phyloP scores from a whole-genome alignment of 805 yeast genomes.

The Sporopachydermia lactativora region DNA sequence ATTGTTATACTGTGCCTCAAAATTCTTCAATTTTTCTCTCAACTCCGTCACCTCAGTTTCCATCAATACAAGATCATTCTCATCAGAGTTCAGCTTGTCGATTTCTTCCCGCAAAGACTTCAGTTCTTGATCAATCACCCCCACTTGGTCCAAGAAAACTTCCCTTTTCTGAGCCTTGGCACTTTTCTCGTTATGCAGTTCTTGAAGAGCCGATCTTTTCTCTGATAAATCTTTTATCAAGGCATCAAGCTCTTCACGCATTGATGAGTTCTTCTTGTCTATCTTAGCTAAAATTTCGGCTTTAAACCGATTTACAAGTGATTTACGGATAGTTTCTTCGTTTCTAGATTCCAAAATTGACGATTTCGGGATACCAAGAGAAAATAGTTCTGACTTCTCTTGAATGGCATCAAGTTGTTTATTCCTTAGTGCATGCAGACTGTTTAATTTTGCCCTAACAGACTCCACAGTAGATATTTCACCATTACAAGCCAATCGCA shows the following conservation, averaged over 20 bases:
- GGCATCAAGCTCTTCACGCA: background rate
- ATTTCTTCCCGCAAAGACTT: conserved; percentile 25
- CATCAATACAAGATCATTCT: conserved; percentile 29
- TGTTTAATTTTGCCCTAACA: conserved; percentile 26
- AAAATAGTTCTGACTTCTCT: too few species aligned
- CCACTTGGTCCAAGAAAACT: background rate
- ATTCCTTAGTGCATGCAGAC: too few species aligned
- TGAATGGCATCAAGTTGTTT: too few species aligned
- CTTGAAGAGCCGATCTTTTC: background rate
- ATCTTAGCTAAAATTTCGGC: too few species aligned
- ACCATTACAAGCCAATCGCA: conserved; percentile 22
- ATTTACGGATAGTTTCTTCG: too few species aligned
- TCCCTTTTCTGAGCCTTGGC: background rate
- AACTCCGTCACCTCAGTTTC: conserved; percentile 27
- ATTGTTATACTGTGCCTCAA: conserved; percentile 5
- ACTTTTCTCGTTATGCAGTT: background rate
- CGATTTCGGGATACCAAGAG: too few species aligned
- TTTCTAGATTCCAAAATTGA: too few species aligned
- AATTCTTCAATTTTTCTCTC: conserved; percentile 2
- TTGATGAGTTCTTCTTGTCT: background rate
- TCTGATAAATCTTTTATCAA: background rate
- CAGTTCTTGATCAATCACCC: conserved; percentile 20
- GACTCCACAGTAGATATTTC: conserved; percentile 41
- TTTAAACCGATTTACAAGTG: too few species aligned
- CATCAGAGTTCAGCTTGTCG: conserved; percentile 25